phyloP scores from a whole-genome alignment of 257 asterid genomes.

The Solanum rostratum region DNA sequence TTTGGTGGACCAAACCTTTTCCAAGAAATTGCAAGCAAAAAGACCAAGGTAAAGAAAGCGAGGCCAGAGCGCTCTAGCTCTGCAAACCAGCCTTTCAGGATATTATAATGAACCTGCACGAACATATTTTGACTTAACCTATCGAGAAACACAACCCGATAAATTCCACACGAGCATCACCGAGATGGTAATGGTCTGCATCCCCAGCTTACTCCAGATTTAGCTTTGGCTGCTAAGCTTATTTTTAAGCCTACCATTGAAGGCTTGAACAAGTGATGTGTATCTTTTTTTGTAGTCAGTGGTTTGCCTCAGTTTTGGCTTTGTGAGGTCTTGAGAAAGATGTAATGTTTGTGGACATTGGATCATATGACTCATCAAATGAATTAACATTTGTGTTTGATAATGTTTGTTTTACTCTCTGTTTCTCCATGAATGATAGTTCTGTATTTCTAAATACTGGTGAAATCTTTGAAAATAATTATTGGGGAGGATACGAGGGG shows the following conservation, averaged over 20 bases:
- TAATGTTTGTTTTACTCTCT: neutral
- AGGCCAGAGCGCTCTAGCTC: slow-evolving; percentile 27
- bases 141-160: neutral
- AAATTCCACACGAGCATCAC: neutral
- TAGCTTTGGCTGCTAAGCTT: neutral
- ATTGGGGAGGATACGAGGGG: no score
- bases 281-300: neutral
- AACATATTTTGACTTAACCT: neutral
- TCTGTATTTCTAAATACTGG: no score
- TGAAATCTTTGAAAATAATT: no score
- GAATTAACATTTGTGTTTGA: neutral
- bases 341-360: neutral
- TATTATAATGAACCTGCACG: slow-evolving; percentile 13
- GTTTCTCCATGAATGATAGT: neutral
- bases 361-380: neutral
- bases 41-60: slow-evolving; percentile 27
- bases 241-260: neutral
- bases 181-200: neutral
- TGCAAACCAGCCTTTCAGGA: slow-evolving; percentile 53
- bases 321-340: neutral
- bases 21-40: slow-evolving; percentile 55
- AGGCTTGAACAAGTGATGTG: neutral
- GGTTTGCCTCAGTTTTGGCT: neutral
- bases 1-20: slow-evolving; percentile 67
- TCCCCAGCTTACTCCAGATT: neutral